Evolutionary conservation across 73 alveolate genomes (phyloP), one percentile per base, ranked within the genome.

Genomic region (Paramecium caudatum): DNA sequence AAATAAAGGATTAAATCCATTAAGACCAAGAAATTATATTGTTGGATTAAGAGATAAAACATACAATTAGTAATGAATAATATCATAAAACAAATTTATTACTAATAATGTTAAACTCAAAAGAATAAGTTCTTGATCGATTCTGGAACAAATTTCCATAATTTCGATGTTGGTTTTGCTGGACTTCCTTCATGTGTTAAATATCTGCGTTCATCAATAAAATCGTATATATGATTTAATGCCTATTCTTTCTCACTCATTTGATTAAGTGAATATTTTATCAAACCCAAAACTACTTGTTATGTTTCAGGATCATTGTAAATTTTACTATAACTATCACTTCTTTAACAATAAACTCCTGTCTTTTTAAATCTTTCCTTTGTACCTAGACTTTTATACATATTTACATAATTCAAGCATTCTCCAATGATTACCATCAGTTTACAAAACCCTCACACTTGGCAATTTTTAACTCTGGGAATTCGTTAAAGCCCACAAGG

Each of bases 41-140:
- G 83, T 87, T 32, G 95, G 95, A 6, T 41, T 91, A n/a, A 91
- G 95, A 92, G 96, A 86, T 39, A 86, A 86, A 41, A 55, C 63
- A 27, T 74, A 74, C 21, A 45, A 45, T 21, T 47, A 74, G 21
- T 47, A 45, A 74, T 74, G 83, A 65, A 55, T 9, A 39, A 39
- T 39, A 39, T 6, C 9, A 39, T 6, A 6, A 39, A 39, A 39
- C 9, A 39, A 39, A 5, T 39, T 39, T 39, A 6, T 39, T 39
- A 39, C 9, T 39, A 39, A 39, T 39, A 39, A 6, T 39, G 5
- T 39, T 39, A 55, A 33, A 65, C 83, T 65, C 83, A 65, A 65
- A 65, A 65, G 49, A 65, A 65, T 17, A 65, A 65, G 50, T 65
- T 65, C 83, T 65, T 33, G n/a, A 74, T 74, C 32, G 88, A 74